phyloP scores from a whole-genome alignment of 2,329 filamentous ascomycete genomes.

The Microdochium nivale region DNA sequence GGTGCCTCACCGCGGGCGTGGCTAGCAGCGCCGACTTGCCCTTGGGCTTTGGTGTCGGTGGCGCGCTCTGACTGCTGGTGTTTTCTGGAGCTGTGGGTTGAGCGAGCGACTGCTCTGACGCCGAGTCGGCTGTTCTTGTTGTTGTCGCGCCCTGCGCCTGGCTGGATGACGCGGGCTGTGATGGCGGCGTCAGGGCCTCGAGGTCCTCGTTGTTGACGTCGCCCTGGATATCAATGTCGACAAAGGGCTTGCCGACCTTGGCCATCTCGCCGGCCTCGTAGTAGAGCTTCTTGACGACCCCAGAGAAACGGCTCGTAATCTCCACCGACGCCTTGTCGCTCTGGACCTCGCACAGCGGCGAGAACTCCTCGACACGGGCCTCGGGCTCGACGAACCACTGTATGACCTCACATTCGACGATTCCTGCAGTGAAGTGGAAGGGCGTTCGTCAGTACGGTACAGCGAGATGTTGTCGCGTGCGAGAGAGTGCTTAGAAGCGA shows the following conservation, averaged over 20 bases:
- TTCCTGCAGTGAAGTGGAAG: conserved; percentile 49
- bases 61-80: not conserved
- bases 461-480: not conserved
- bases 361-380: conserved; percentile 94
- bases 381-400: conserved; percentile 99
- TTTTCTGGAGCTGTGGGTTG: not conserved
- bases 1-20: conserved; percentile 84
- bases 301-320: conserved; percentile 93
- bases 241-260: conserved; percentile 85
- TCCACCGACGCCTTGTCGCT: conserved; percentile 88
- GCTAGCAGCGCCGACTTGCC: conserved; percentile 69
- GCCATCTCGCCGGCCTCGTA: conserved; percentile 93
- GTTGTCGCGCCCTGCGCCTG: not conserved
- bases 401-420: conserved; percentile 96
- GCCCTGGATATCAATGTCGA: conserved; percentile 89
- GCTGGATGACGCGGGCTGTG: conserved; percentile 4
- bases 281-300: conserved; percentile 91
- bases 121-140: conserved; percentile 6
- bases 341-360: conserved; percentile 94
- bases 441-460: not conserved
- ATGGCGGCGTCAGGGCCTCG: conserved; percentile 22
- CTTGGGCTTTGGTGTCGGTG: conserved; percentile 24
- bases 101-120: conserved; percentile 1
- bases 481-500: too few relatives aligned
- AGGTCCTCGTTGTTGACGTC: conserved; percentile 58